A percentile compares a stretch with the other conserved stretches of the same genome.
Evolutionary conservation across 2,329 filamentous ascomycete genomes (phyloP).

Genomic region (Zymoseptoria crescenta): DNA sequence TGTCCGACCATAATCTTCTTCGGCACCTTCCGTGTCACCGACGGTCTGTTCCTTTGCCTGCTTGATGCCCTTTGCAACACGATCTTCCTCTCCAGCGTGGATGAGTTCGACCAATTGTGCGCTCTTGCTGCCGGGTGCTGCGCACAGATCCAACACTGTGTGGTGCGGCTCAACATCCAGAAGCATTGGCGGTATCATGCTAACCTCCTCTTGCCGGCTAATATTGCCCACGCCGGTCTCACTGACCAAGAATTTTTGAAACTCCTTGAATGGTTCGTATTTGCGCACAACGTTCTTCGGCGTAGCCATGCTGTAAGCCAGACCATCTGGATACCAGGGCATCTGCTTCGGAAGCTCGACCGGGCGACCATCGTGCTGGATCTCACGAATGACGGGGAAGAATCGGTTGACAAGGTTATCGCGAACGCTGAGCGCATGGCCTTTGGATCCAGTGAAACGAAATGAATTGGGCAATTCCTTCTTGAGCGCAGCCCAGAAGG

Average conservation of each 20-base stretch:
- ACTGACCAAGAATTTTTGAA: constrained; percentile 95
- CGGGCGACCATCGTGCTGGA: constrained; percentile 70
- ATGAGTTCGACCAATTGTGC: constrained; percentile 92
- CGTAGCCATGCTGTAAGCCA: constrained; percentile 97
- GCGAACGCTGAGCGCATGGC: constrained; percentile 88
- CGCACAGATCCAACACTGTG: constrained; percentile 91
- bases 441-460: constrained; percentile 91
- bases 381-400: constrained; percentile 80
- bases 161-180: constrained; percentile 88
- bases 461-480: constrained; percentile 94
- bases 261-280: constrained; percentile 86
- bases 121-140: constrained; percentile 93
- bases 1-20: constrained; percentile 68
- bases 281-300: constrained; percentile 93
- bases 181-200: constrained; percentile 94
- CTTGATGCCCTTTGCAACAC: constrained; percentile 64
- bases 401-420: constrained; percentile 80
- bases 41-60: constrained; percentile 46
- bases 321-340: constrained; percentile 85
- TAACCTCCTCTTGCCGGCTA: constrained; percentile 92
- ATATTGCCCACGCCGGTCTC: constrained; percentile 98
- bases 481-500: constrained; percentile 77
- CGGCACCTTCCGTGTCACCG: constrained; percentile 40
- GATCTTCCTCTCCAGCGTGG: constrained; percentile 82
- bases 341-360: constrained; percentile 78